Base-by-base conservation (phyloP, 2,329 filamentous ascomycete genomes). In the Monosporascus sp. region DNA sequence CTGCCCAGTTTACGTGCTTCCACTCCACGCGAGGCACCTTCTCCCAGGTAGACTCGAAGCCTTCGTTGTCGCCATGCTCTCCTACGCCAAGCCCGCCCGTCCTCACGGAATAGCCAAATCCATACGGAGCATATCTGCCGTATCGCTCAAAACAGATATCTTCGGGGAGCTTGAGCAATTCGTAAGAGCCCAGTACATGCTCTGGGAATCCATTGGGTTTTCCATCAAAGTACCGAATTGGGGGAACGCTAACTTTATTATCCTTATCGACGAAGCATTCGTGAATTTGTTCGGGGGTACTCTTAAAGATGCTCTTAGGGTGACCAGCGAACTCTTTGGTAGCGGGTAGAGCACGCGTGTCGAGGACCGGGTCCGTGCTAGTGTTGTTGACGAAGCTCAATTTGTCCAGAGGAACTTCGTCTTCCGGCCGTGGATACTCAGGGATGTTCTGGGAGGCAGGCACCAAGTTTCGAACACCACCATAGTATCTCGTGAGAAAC, bases 81-180 rank as follows among this genome's bases (percentile, higher is more conserved):
- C 90, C 92, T n/a, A 89, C 85, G 5, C 93, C 91, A 26, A 88
- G 84, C 2, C 93, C 93, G 14, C 93, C 93, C 58, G 80, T 84
- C 54, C 85, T 84, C 37, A 80, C 76, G 35, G 88, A 89, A 69
- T 97, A 97, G 8, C 93, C 93, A 56, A 91, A 83, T 0, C 93
- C 93, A 62, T 99, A 99, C 0, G 93, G 89, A 0, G 90, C 92
- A 31, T 94, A 82, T 58, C 91, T 82, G 3, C 93, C 93, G 67
- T 89, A 96, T 2, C 94, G 82, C 61, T 99, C 94, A 66, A 96
- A 97, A 73, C 94, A 99, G 47, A 97, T 82, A 63, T 96, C 87
- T 60, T 95, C 84, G 18, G 88, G 83, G 37, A 97, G 74, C 0
- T 85, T 87, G 14, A 97, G 72, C 41, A 93, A 70, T 9, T 91